Evolutionary conservation across 2,329 filamentous ascomycete genomes (phyloP), one percentile per base, ranked within the genome.

Genomic region (Dendrostoma leiphaemia): DNA sequence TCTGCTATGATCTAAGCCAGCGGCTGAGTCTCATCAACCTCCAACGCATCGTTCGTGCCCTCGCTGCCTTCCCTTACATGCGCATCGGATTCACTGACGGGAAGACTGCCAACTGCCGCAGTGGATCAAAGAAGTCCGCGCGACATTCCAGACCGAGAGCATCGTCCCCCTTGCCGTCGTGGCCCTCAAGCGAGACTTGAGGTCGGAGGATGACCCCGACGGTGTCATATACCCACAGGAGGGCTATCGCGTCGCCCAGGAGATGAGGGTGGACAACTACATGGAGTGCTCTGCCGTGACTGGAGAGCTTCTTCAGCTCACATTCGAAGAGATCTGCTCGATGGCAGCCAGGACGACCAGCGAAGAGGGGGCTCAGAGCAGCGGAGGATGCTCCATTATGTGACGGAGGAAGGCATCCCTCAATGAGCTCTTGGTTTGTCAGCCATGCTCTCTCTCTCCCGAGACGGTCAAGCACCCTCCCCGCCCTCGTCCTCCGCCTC

Each of bases 1-100:
- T 85, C 54, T 85, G 83, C 67, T 86, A 81, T 62, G 82, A 85
- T 62, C 83, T 86, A 62, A 81, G 78, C 66, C 78, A 80, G 58
- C 74, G 83, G 38, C 64, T 79, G 40, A 83, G 75, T 61, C 74
- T 86, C 50, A 76, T 83, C 61, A 82, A 84, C 62, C 74, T 84
- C 71, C 76, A 82, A 64, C 70, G 75, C 68, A 69, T 78, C 62
- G 82, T 85, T 56, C 59, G 79, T 73, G 17, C 28, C 21, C 28
- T 38, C 35, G 10, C 21, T 13, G 24, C 17, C 19, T 28, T 7
- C 6, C 24, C 24, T 15, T 38, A 9, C 12, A 26, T 28, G 26
- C 23, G 19, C 24, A 32, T 26, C 21, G 15, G 4, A 17, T 24
- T 32, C 12, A 41, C 38, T 51, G 53, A 52, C 53, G 34, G 26